Percentiles rank a stretch among this genome's conserved stretches.
Evolutionary conservation across 2,329 filamentous ascomycete genomes (phyloP).

Genomic region (Nothophoma quercina): DNA sequence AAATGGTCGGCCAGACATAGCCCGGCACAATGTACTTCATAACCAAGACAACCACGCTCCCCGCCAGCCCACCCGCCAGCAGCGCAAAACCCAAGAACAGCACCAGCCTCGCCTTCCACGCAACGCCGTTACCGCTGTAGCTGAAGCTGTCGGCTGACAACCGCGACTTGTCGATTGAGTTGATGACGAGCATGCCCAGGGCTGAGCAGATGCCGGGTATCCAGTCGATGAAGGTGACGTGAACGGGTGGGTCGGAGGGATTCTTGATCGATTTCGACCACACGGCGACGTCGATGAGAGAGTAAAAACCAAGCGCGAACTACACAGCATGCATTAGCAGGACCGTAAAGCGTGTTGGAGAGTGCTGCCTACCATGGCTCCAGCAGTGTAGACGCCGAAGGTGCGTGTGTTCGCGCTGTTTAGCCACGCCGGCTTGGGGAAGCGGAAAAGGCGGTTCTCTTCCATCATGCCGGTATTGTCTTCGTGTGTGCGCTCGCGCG

Average conservation of each 20-base stretch:
- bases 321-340: slow-evolving; percentile 38
- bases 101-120: slow-evolving; percentile 74
- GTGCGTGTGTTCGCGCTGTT: slow-evolving; percentile 70
- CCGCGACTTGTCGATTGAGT: slow-evolving; percentile 73
- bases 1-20: slow-evolving; percentile 68
- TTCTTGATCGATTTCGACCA: slow-evolving; percentile 70
- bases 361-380: slow-evolving; percentile 64
- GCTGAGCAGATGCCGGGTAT: slow-evolving; percentile 74
- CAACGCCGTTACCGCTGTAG: slow-evolving; percentile 70
- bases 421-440: slow-evolving; percentile 71
- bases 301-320: slow-evolving; percentile 75
- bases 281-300: slow-evolving; percentile 71
- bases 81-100: slow-evolving; percentile 74
- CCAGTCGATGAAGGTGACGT: slow-evolving; percentile 76
- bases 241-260: slow-evolving; percentile 61
- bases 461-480: slow-evolving; percentile 47
- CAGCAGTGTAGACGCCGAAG: slow-evolving; percentile 70
- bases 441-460: slow-evolving; percentile 69
- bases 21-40: slow-evolving; percentile 71
- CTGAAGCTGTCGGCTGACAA: slow-evolving; percentile 70
- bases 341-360: neutral
- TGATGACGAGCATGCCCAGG: slow-evolving; percentile 76
- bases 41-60: slow-evolving; percentile 71
- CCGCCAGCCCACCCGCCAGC: slow-evolving; percentile 72
- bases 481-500: slow-evolving; percentile 10